Evolutionary conservation across 352 stramenopile species (phyloP), one percentile per base, ranked within the genome.

Genomic region (Globisporangium abappressorium): DNA sequence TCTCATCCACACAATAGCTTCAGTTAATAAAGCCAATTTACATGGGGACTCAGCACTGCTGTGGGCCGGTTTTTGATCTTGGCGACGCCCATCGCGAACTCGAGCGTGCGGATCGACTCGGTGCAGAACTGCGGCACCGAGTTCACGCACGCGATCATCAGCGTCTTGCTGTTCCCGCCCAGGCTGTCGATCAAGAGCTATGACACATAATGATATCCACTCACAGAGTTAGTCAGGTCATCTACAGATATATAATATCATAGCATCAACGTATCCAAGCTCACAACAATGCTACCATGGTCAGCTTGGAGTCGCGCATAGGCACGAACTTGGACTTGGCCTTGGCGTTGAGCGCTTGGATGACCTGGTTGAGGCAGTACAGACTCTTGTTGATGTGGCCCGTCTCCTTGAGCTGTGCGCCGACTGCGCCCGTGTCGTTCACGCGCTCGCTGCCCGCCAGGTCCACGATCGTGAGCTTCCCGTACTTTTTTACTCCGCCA

Each of bases 131-230:
- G 71, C 5, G 80, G 73, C 12, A 76, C 74, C 0, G 74, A 64
- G 60, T 91, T 89, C 30, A 93, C 84, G 28, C 84, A 93, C n/a
- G 82, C 84, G 14, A 93, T 71, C 84, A 93, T 93, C 12, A 93
- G 77, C 14, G 84, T 93, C 70, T 91, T 91, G 62, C 82, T 90
- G 62, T 87, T 87, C 5, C 84, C 84, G 0, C 84, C 84, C 3
- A 93, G 68, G 65, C 84, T 91, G 55, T 93, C 84, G 41, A 90
- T 76, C 46, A 93, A 64, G 41, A 93, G 73, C 79, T 87, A 72
- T 33, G 3, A 33, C 30, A 33, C 55, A 58, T 3, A 59, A 38
- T 9, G 33, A 2, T 12, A 38, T 38, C 33, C 33, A 18, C 11
- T 2, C 36, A 15, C 36, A 43, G 36, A 15, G 36, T 14, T 43